phyloP scores from a whole-genome alignment of 176 grass and related monocot genomes.

The Cocos nucifera region DNA sequence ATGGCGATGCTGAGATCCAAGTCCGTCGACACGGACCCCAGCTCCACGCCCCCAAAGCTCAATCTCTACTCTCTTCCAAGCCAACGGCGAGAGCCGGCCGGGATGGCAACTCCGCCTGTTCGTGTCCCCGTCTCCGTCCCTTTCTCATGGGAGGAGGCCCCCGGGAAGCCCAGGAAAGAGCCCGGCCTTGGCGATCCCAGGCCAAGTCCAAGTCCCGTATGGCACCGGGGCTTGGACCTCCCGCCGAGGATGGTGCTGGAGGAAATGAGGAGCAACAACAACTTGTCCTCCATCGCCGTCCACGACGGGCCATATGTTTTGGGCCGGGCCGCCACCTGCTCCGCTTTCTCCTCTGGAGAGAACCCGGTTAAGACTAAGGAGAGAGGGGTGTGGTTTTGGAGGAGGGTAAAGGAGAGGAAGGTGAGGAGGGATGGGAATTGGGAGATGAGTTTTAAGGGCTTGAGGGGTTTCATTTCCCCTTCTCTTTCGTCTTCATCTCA shows the following conservation, averaged over 20 bases:
- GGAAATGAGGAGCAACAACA: neutral
- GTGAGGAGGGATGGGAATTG: too few relatives aligned
- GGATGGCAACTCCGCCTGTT: slow-evolving; percentile 33
- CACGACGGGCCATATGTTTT: neutral
- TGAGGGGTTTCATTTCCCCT: too few relatives aligned
- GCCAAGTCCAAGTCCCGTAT: neutral
- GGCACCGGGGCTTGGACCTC: slow-evolving; percentile 30
- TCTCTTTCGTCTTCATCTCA: neutral
- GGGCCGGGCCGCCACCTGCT: neutral
- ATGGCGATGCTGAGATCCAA: too few relatives aligned
- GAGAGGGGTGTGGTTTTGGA: slow-evolving; percentile 21
- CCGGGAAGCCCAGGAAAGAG: slow-evolving; percentile 45
- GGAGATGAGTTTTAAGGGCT: too few relatives aligned
- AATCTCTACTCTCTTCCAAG: slow-evolving; percentile 7
- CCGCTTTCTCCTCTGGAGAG: neutral
- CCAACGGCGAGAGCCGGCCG: slow-evolving; percentile 5
- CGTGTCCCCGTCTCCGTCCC: slow-evolving; percentile 33
- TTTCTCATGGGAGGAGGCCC: slow-evolving; percentile 68
- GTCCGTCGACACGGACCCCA: neutral
- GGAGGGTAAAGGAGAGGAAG: slow-evolving; percentile 5
- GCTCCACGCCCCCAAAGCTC: slow-evolving; percentile 7
- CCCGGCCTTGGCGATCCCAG: too few relatives aligned
- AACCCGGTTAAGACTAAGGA: neutral
- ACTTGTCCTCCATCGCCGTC: neutral
- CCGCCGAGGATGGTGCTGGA: slow-evolving; percentile 42